phyloP scores from a whole-genome alignment of 2,329 filamentous ascomycete genomes.

The Penicillium vulpinum region DNA sequence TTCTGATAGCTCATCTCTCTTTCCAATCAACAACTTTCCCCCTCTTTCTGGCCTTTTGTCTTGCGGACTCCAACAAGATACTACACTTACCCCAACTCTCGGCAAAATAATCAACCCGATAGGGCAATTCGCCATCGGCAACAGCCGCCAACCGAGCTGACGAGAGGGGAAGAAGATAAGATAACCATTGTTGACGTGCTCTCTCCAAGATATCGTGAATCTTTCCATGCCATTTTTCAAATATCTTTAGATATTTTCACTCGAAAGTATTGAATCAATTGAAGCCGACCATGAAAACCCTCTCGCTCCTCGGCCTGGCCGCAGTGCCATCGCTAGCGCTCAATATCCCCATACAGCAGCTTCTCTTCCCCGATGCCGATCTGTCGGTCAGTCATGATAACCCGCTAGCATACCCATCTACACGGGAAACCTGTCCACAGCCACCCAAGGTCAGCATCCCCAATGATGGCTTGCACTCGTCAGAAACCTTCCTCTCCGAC shows the following conservation, averaged over 20 bases:
- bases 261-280: background rate
- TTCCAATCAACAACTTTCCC: too few species aligned
- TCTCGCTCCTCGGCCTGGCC: slow-evolving; percentile 19
- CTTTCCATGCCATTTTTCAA: background rate
- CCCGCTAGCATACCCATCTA: slow-evolving; percentile 6
- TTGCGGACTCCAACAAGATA: too few species aligned
- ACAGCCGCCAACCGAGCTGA: slow-evolving; percentile 16
- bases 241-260: background rate
- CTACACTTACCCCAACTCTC: slow-evolving; percentile 15
- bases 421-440: slow-evolving; percentile 31
- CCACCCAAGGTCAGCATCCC: slow-evolving; percentile 28
- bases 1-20: too few species aligned
- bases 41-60: too few species aligned
- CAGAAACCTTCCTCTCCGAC: slow-evolving; percentile 32
- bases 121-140: slow-evolving; percentile 17
- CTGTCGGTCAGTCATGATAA: background rate
- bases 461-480: slow-evolving; percentile 31
- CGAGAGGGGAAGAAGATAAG: slow-evolving; percentile 25
- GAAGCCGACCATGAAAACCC: slow-evolving; percentile 16
- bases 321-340: slow-evolving; percentile 23
- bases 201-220: background rate
- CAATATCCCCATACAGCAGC: slow-evolving; percentile 29
- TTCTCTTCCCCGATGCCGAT: slow-evolving; percentile 19
- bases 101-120: slow-evolving; percentile 16
- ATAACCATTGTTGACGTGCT: slow-evolving; percentile 14